Evolutionary conservation across 2,329 filamentous ascomycete genomes (phyloP).

Genomic region (Fusarium protoensiforme): DNA sequence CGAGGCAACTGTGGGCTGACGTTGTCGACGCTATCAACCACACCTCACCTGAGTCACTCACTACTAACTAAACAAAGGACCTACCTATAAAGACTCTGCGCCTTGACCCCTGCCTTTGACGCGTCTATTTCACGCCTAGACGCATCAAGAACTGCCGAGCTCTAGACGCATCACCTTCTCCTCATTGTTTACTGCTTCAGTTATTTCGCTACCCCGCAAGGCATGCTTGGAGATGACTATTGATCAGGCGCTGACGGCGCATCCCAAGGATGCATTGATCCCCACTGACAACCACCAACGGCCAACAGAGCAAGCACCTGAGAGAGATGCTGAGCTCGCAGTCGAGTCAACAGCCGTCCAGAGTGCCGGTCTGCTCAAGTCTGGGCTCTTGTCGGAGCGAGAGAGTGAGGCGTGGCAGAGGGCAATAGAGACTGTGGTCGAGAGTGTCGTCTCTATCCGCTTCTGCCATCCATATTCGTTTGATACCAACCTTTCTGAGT

Average conservation of each 20-base stretch:
- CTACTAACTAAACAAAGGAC: neutral
- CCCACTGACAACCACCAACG: neutral
- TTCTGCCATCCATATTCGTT: conserved; percentile 98
- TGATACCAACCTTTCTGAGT: conserved; percentile 91
- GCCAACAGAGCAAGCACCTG: neutral
- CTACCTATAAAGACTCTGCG: neutral
- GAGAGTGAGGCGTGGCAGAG: conserved; percentile 76
- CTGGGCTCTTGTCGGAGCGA: conserved; percentile 20
- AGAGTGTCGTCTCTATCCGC: conserved; percentile 97
- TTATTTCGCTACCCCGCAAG: neutral
- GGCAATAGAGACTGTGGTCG: conserved; percentile 92
- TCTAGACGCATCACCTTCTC: neutral
- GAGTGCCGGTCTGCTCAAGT: neutral
- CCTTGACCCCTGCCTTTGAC: neutral
- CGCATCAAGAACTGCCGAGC: neutral
- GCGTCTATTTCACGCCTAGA: neutral
- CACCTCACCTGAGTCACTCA: neutral
- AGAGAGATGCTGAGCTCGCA: neutral
- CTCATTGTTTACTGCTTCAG: neutral
- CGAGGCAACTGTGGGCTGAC: neutral
- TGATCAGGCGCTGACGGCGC: neutral
- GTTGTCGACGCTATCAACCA: neutral
- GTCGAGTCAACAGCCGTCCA: neutral
- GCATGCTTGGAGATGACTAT: neutral
- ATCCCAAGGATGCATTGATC: neutral